A percentile compares a stretch with the other conserved stretches of the same genome.
phyloP scores from a whole-genome alignment of 306 rosid genomes.

The Malus sylvestris region DNA sequence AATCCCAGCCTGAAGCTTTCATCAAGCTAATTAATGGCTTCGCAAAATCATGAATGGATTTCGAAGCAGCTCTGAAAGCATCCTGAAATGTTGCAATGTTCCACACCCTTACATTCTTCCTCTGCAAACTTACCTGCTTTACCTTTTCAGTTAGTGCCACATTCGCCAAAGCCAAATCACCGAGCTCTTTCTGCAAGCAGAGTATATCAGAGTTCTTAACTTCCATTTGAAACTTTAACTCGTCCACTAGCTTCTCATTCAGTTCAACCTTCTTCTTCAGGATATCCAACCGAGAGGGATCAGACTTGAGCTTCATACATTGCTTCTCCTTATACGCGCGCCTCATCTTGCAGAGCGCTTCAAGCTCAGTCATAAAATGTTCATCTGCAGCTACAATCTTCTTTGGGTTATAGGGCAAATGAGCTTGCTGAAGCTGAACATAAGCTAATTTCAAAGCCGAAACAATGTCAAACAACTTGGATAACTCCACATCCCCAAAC shows the following conservation, averaged over 20 bases:
- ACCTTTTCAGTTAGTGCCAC: constrained; percentile 32
- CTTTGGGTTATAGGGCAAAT: constrained; percentile 59
- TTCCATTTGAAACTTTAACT: constrained; percentile 43
- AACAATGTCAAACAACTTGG: constrained; percentile 48
- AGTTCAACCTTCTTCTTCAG: constrained; percentile 36
- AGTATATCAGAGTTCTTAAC: constrained; percentile 41
- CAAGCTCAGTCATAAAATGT: constrained; percentile 53
- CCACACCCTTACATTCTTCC: constrained; percentile 30
- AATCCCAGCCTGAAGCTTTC: constrained; percentile 89
- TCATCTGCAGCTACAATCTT: constrained; percentile 70
- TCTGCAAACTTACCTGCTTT: constrained; percentile 32
- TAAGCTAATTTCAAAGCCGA: constrained; percentile 68
- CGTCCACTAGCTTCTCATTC: constrained; percentile 39
- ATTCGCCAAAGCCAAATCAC: constrained; percentile 39
- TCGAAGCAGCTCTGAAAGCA: constrained; percentile 40
- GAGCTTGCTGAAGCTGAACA: constrained; percentile 77
- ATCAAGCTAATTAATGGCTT: constrained; percentile 67
- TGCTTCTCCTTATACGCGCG: constrained; percentile 39
- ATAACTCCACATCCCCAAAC: constrained; percentile 25
- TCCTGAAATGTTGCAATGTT: constrained; percentile 39
- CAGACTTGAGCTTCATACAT: constrained; percentile 15
- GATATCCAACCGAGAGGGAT: constrained; percentile 15
- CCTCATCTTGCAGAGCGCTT: constrained; percentile 61
- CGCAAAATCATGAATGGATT: constrained; percentile 75
- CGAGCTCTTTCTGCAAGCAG: constrained; percentile 26